These are phyloP conservation scores for Neltuma alba DNA, from an alignment of 306 rosid genomes.

Conservation along the genomic window DNA sequence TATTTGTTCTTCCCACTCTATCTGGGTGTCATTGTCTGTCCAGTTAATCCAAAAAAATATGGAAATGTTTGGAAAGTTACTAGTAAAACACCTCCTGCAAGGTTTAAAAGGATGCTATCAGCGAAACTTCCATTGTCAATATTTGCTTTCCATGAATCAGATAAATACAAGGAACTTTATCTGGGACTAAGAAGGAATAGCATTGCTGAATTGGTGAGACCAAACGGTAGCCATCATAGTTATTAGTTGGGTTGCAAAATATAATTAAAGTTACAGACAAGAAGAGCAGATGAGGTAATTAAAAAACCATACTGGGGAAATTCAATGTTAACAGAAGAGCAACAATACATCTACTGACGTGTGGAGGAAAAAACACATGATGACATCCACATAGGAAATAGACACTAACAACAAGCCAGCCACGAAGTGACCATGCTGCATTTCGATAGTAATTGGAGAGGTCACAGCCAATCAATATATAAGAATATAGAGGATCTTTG, in stretches of 20 bases:
- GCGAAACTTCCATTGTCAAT: constrained; percentile 35
- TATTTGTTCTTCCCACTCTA: constrained; percentile 5
- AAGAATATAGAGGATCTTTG: background rate
- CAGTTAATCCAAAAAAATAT: background rate
- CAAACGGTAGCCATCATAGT: constrained; percentile 19
- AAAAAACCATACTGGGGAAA: background rate
- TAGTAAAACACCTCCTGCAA: constrained; percentile 44
- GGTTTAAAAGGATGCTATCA: constrained; percentile 35
- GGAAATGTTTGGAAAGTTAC: constrained; percentile 46
- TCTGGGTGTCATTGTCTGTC: background rate
- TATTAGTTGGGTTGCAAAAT: constrained; percentile 7
- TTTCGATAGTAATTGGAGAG: background rate
- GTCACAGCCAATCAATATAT: constrained; percentile 4
- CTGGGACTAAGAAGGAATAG: constrained; percentile 58
- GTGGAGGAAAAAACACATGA: background rate
- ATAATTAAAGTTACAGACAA: constrained; percentile 11
- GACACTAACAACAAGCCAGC: constrained; percentile 21
- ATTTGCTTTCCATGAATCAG: constrained; percentile 55
- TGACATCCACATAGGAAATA: background rate
- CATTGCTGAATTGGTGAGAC: background rate
- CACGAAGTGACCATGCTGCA: background rate
- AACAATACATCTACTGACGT: background rate
- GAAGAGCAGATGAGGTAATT: constrained; percentile 15
- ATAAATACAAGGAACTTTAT: constrained; percentile 44
- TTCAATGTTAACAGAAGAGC: constrained; percentile 16